A percentile compares a stretch with the other conserved stretches of the same genome.
phyloP scores from a whole-genome alignment of 768 basidiomycete genomes.

The Lentinus tigrinus region DNA sequence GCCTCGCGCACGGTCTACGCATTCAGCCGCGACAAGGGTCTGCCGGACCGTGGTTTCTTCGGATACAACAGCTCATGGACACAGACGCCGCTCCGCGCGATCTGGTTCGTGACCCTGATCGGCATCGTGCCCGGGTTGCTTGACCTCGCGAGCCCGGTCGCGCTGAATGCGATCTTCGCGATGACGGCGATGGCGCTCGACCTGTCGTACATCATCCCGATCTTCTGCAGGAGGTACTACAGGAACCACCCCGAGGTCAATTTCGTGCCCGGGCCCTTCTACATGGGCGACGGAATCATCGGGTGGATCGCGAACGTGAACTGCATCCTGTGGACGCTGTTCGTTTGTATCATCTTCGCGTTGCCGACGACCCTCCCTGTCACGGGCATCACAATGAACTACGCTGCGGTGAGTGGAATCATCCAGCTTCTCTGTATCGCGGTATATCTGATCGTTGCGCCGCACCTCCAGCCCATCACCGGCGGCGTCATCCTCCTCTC shows the following conservation, averaged over 20 bases:
- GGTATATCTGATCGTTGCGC: neutral
- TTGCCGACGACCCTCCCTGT: constrained; percentile 71
- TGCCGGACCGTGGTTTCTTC: constrained; percentile 80
- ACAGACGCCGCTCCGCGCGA: constrained; percentile 73
- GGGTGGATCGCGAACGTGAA: constrained; percentile 60
- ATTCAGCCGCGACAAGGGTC: constrained; percentile 76
- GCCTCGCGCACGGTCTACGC: constrained; percentile 81
- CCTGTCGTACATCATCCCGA: constrained; percentile 80
- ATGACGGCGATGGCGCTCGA: constrained; percentile 79
- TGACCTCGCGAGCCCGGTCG: constrained; percentile 73
- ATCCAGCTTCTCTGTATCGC: neutral
- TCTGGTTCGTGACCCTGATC: constrained; percentile 69
- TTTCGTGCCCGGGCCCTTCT: constrained; percentile 87
- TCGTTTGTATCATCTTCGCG: constrained; percentile 70
- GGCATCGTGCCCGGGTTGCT: constrained; percentile 71
- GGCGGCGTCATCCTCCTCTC: constrained; percentile 34
- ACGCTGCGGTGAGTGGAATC: constrained; percentile 56
- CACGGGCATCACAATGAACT: constrained; percentile 75
- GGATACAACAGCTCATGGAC: constrained; percentile 63
- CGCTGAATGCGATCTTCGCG: constrained; percentile 80
- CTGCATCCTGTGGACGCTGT: constrained; percentile 71
- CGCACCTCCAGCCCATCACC: constrained; percentile 29
- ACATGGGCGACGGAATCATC: constrained; percentile 68
- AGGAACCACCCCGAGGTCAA: constrained; percentile 75
- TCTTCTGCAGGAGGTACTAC: constrained; percentile 68